These are phyloP conservation scores for Porphyrellus cyaneotinctus DNA, from an alignment of 768 basidiomycete genomes.

Conservation along the genomic window DNA sequence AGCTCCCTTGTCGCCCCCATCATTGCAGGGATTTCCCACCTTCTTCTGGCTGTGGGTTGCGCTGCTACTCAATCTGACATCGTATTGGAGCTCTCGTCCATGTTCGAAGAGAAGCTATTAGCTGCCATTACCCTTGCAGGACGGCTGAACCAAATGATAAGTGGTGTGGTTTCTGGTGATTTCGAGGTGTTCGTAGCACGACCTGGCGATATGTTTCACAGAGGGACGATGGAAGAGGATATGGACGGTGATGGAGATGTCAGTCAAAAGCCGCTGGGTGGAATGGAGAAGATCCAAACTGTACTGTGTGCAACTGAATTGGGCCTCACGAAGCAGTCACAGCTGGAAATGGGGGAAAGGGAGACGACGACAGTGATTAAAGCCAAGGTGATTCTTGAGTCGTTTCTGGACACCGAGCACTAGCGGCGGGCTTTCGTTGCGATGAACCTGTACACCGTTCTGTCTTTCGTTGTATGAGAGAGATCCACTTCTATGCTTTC, in stretches of 20 bases:
- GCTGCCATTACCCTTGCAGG: background rate
- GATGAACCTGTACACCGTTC: too few relatives aligned
- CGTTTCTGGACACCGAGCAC: background rate
- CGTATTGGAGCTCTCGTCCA: background rate
- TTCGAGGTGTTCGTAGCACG: conserved; percentile 1
- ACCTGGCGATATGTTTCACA: background rate
- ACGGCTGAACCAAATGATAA: conserved; percentile 1
- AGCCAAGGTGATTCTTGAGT: conserved; percentile 2
- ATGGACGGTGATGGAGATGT: background rate
- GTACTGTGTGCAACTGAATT: background rate
- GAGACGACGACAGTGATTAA: background rate
- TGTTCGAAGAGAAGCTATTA: background rate
- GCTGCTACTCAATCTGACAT: background rate
- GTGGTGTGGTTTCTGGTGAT: conserved; percentile 5
- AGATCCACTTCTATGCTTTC: too few relatives aligned
- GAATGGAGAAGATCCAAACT: background rate
- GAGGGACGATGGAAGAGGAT: background rate
- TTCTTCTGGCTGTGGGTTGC: conserved; percentile 1
- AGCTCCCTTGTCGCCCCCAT: background rate
- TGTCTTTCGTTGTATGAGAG: too few relatives aligned
- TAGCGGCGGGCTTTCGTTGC: too few relatives aligned
- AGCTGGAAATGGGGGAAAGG: background rate
- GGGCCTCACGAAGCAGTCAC: background rate
- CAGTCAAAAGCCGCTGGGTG: background rate
- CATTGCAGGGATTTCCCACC: background rate